phyloP scores from a whole-genome alignment of 208 protist species.

The Acanthamoeba triangularis region DNA sequence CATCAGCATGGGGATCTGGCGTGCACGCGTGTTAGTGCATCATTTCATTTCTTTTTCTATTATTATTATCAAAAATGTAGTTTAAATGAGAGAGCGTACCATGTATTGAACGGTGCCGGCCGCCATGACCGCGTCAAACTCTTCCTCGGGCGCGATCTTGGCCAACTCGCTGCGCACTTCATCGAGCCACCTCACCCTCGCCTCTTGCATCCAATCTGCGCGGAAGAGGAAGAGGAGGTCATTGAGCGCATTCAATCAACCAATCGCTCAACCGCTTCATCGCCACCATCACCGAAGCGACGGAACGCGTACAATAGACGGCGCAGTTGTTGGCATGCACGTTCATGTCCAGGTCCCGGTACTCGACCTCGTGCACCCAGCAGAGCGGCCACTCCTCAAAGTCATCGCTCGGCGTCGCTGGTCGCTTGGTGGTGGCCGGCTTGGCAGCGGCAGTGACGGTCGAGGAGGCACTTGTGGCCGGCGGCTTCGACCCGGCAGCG shows the following conservation, averaged over 20 bases:
- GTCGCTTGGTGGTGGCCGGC: neutral
- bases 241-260: neutral
- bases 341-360: slow-evolving; percentile 30
- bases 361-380: slow-evolving; percentile 51
- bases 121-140: slow-evolving; percentile 26
- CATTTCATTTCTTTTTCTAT: neutral
- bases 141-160: slow-evolving; percentile 13
- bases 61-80: no score
- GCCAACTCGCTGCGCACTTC: neutral
- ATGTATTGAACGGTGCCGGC: slow-evolving; percentile 26
- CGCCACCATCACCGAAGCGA: neutral
- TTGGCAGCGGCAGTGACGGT: neutral
- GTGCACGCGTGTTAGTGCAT: neutral
- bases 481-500: neutral
- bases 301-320: neutral
- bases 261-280: neutral
- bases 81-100: neutral
- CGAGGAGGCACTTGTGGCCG: neutral
- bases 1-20: neutral
- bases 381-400: neutral
- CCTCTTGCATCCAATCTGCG: slow-evolving; percentile 53
- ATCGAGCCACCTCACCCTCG: slow-evolving; percentile 32
- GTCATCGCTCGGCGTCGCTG: neutral
- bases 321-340: slow-evolving; percentile 35
- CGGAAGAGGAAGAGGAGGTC: neutral